A percentile compares a stretch with the other conserved stretches of the same genome.
Conservation (phyloP, 768 basidiomycete genomes). For the Trametopsis cervina region DNA sequence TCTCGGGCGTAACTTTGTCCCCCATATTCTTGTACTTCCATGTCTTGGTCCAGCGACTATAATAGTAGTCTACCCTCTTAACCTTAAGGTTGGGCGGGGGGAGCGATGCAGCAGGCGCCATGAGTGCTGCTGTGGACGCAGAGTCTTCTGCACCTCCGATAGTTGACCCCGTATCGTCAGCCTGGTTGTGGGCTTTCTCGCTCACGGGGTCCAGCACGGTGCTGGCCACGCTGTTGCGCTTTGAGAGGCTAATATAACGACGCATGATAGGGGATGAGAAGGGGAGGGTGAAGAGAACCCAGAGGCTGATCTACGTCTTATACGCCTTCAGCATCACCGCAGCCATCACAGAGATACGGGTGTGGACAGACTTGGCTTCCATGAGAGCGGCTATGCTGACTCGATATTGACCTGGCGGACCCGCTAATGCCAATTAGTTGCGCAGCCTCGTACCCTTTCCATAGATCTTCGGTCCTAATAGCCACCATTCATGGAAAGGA, state of each 20-base stretch:
- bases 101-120: conserved; percentile 22
- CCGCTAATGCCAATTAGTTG: too few relatives aligned
- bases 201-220: background rate
- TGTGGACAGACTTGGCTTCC: too few relatives aligned
- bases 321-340: too few relatives aligned
- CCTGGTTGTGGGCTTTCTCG: background rate
- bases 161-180: background rate
- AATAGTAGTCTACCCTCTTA: conserved; percentile 56
- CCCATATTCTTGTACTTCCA: conserved; percentile 60
- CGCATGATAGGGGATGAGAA: conserved; percentile 1
- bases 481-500: too few relatives aligned
- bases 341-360: too few relatives aligned
- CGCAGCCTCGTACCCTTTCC: too few relatives aligned
- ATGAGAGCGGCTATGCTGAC: too few relatives aligned
- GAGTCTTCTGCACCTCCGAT: background rate
- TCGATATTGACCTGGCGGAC: too few relatives aligned
- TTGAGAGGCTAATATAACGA: conserved; percentile 6
- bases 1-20: conserved; percentile 45
- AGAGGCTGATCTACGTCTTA: too few relatives aligned
- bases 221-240: conserved; percentile 2
- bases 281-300: too few relatives aligned
- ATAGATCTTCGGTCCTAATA: too few relatives aligned
- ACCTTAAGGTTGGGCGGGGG: conserved; percentile 45
- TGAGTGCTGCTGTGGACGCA: conserved; percentile 6
- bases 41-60: conserved; percentile 45